Evolutionary conservation across 2,329 filamentous ascomycete genomes (phyloP), one percentile per base, ranked within the genome.

Genomic region (Arthrobotrys sinensis): DNA sequence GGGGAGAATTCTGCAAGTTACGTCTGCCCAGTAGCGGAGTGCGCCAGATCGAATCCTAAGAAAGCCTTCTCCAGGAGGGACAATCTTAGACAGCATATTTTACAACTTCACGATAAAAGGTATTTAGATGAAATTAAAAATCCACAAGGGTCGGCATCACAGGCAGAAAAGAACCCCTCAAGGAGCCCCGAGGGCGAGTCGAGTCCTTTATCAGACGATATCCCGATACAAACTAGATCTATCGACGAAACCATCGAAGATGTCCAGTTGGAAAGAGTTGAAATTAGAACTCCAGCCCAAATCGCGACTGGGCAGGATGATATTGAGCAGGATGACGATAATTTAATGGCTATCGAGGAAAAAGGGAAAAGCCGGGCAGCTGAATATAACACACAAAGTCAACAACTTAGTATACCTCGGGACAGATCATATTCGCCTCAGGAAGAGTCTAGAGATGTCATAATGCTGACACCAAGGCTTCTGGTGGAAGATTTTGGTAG

Each of bases 31-130:
- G 75, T 78, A 21, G 3, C 46, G 5, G 75, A 78, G 24, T 78
- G 75, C 21, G 32, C 75, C 14, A 60, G 75, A 10, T 78, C 75
- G 7, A 78, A 68, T 48, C 67, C 67, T 5, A 63, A 60, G 19
- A 67, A 48, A 32, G 75, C 75, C 7, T 78, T 78, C 43, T 72
- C 67, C 3, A 43, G 75, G 8, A 67, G 75, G 19, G 75, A 78
- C 36, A 78, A 78, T 40, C 28, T 78, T 3, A 38, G 75, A 2
- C 75, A 78, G 28, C 75, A 78, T 57, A 78, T 78, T 11, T 46
- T 78, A 16, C 75, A 78, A 19, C 63, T 78, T 38, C 75, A 78
- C 19, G 63, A 78, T 48, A 78, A 78, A 43, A 55, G 52, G 12
- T 72, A 48, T 24, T 40, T 78, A 28, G 45, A 68, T 8, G 62